Percentiles rank a stretch among this genome's conserved stretches.
phyloP scores from a whole-genome alignment of 768 basidiomycete species.

The Roridomyces roridus region DNA sequence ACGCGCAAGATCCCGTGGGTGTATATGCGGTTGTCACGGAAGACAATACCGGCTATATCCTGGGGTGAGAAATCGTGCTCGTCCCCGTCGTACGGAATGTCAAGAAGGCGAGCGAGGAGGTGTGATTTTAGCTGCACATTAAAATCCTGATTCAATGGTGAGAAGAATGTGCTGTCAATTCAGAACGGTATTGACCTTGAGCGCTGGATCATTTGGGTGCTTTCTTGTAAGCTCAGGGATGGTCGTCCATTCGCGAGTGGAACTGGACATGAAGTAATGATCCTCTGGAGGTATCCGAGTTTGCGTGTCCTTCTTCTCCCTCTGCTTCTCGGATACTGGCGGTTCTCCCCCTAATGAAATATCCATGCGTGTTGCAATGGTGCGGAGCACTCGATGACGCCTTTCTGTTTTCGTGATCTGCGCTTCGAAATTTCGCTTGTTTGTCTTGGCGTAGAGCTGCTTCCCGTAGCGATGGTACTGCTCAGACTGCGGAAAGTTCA shows the following conservation, averaged over 20 bases:
- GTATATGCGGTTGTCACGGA: slow-evolving; percentile 30
- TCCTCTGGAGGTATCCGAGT: slow-evolving; percentile 17
- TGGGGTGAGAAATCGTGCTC: slow-evolving; percentile 27
- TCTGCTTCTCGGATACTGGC: neutral
- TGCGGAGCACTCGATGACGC: slow-evolving; percentile 16
- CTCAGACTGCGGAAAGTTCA: slow-evolving; percentile 37
- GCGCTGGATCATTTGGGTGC: slow-evolving; percentile 31
- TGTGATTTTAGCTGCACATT: neutral
- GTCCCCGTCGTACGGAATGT: slow-evolving; percentile 16
- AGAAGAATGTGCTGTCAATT: no score
- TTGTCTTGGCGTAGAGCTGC: slow-evolving; percentile 33
- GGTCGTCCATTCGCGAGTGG: no score
- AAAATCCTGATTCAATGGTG: neutral
- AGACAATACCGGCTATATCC: slow-evolving; percentile 16
- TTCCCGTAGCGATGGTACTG: slow-evolving; percentile 40
- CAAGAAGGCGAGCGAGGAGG: neutral
- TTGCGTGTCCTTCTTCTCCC: slow-evolving; percentile 13
- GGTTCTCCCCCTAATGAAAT: neutral
- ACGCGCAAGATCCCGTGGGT: slow-evolving; percentile 33
- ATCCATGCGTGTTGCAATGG: slow-evolving; percentile 1
- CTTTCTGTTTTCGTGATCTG: slow-evolving; percentile 31
- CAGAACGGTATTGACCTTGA: no score
- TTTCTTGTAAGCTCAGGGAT: no score
- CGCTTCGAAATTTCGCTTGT: slow-evolving; percentile 29
- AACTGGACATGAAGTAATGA: slow-evolving; percentile 31